These are phyloP conservation scores for Cydonia oblonga DNA, from an alignment of 331 rosid species.

Conservation along the genomic window DNA sequence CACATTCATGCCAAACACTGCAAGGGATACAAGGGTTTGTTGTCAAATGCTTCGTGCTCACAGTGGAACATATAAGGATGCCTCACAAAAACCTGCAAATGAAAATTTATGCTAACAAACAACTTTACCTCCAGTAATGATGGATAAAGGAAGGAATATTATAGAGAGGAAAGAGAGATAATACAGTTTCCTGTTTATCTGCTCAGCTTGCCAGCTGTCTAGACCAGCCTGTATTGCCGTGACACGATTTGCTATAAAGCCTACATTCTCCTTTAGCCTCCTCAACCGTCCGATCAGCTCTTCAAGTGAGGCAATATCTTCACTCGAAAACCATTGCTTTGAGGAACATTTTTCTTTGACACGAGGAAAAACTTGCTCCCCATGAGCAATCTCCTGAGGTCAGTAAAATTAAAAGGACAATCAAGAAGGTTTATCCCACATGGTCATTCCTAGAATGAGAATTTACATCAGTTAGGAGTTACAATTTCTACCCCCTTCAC, in stretches of 20 bases:
- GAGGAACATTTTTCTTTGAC: conserved; percentile 84
- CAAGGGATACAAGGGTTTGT: background rate
- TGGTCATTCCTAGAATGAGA: background rate
- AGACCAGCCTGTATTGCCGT: conserved; percentile 88
- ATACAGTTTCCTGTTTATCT: conserved; percentile 84
- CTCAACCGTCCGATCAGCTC: conserved; percentile 77
- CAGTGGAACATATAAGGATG: background rate
- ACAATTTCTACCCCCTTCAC: background rate
- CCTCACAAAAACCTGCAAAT: background rate
- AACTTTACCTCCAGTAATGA: conserved; percentile 75
- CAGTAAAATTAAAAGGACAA: conserved; percentile 9
- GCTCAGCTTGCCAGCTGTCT: conserved; percentile 94
- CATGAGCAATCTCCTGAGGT: conserved; percentile 72
- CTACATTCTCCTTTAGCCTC: conserved; percentile 84
- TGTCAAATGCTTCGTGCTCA: background rate
- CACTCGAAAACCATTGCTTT: conserved; percentile 63
- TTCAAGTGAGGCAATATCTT: conserved; percentile 64
- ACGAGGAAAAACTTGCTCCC: conserved; percentile 89
- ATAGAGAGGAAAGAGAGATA: conserved; percentile 87
- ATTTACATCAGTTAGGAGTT: background rate
- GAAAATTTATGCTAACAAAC: background rate
- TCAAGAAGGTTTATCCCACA: conserved; percentile 1
- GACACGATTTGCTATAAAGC: conserved; percentile 82
- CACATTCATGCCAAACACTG: conserved; percentile 98
- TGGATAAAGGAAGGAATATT: conserved; percentile 80